A percentile compares a stretch with the other conserved stretches of the same genome.
Conservation (phyloP, 2,329 filamentous ascomycete species). For the Talaromyces albobiverticillius region DNA sequence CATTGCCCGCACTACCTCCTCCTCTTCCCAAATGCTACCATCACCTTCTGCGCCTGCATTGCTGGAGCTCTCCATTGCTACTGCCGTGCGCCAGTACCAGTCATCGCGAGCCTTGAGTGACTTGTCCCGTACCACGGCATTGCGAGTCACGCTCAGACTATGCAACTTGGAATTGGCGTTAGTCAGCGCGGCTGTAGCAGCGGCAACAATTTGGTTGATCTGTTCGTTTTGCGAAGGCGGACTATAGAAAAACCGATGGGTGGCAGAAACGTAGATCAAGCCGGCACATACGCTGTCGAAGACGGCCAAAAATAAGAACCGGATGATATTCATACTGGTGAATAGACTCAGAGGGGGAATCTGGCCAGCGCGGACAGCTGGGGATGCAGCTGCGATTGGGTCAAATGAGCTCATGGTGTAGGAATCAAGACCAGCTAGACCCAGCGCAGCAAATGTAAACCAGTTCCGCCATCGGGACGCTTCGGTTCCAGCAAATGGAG, state of each 20-base stretch:
- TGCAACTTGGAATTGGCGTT: conserved; percentile 64
- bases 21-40: conserved; percentile 67
- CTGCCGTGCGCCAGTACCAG: conserved; percentile 66
- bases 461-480: conserved; percentile 67
- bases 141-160: conserved; percentile 72
- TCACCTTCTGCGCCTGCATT: conserved; percentile 63
- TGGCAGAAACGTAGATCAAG: conserved; percentile 72
- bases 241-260: conserved; percentile 71
- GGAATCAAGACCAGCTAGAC: conserved; percentile 62
- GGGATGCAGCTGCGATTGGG: conserved; percentile 52
- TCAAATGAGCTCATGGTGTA: conserved; percentile 65
- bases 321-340: conserved; percentile 52
- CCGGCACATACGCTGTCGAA: conserved; percentile 64
- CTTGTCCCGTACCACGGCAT: conserved; percentile 73
- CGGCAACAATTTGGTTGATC: conserved; percentile 53
- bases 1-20: conserved; percentile 60
- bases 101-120: conserved; percentile 64
- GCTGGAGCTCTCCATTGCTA: conserved; percentile 61
- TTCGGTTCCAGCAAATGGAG: conserved; percentile 60
- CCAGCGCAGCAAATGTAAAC: conserved; percentile 62
- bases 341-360: conserved; percentile 51
- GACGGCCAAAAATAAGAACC: conserved; percentile 61
- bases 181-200: conserved; percentile 56
- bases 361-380: conserved; percentile 61
- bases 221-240: conserved; percentile 63